Percentiles rank a stretch among this genome's conserved stretches.
Conservation (phyloP, 345 rosid genomes). For the Punica granatum region DNA sequence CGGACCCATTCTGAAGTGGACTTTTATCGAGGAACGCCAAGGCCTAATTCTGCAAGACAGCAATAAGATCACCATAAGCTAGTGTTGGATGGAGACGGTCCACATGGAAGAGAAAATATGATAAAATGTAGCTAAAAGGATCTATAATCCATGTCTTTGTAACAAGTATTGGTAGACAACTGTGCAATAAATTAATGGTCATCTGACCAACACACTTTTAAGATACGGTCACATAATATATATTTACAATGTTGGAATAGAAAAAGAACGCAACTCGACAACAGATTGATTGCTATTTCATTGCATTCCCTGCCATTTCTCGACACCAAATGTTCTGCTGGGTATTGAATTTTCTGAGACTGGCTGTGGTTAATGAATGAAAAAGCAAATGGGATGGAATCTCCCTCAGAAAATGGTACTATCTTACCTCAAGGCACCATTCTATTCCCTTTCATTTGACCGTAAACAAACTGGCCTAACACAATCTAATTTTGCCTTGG, state of each 20-base stretch:
- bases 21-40: constrained; percentile 72
- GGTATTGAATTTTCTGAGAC: no score
- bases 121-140: neutral
- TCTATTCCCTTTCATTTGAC: neutral
- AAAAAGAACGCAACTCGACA: neutral
- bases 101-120: neutral
- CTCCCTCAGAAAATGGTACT: neutral
- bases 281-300: neutral
- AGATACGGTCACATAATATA: neutral
- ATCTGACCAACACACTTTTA: neutral
- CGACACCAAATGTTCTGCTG: no score
- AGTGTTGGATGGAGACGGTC: neutral
- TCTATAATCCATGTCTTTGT: neutral
- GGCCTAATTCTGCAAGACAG: constrained; percentile 55
- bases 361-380: no score
- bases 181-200: neutral
- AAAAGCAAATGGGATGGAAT: no score
- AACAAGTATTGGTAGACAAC: neutral
- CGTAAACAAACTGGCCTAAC: neutral
- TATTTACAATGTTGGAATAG: neutral
- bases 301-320: no score
- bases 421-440: neutral
- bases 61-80: neutral
- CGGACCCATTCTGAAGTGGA: neutral
- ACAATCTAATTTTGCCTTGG: neutral